phyloP scores from a whole-genome alignment of 257 asterid species.

The Solanum piurae region DNA sequence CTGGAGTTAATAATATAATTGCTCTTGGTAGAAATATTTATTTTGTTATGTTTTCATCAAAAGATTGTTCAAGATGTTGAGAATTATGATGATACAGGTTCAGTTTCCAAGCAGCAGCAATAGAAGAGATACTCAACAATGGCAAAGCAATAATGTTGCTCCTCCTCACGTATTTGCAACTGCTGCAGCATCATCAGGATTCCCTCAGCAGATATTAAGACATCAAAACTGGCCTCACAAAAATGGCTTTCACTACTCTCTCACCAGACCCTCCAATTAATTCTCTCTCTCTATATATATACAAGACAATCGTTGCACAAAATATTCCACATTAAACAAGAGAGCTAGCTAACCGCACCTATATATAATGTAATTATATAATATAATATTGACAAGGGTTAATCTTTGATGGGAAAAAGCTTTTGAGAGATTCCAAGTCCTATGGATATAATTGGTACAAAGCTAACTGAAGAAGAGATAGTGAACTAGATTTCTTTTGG shows the following conservation, averaged over 20 bases:
- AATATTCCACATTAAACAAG: not conserved
- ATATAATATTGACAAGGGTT: not conserved
- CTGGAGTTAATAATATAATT: not conserved
- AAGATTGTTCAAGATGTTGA: not conserved
- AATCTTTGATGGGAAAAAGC: not conserved
- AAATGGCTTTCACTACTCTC: constrained; percentile 46
- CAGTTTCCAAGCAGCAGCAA: constrained; percentile 46
- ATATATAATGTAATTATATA: not conserved
- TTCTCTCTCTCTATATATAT: not conserved
- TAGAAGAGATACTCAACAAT: constrained; percentile 17
- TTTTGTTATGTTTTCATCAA: not conserved
- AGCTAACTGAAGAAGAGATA: not conserved
- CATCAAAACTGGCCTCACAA: constrained; percentile 49
- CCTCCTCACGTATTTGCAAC: constrained; percentile 31
- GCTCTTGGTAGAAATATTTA: not conserved
- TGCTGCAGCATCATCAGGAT: constrained; percentile 99
- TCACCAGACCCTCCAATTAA: constrained; percentile 34
- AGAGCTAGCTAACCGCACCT: not conserved
- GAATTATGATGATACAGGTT: constrained; percentile 2
- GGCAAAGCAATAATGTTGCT: constrained; percentile 11
- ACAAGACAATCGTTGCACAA: not conserved
- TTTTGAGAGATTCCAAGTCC: not conserved
- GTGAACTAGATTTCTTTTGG: not conserved
- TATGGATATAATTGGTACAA: not conserved
- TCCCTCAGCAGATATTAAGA: constrained; percentile 43